phyloP scores from a whole-genome alignment of 306 rosid genomes.

The Rosa multiflora region DNA sequence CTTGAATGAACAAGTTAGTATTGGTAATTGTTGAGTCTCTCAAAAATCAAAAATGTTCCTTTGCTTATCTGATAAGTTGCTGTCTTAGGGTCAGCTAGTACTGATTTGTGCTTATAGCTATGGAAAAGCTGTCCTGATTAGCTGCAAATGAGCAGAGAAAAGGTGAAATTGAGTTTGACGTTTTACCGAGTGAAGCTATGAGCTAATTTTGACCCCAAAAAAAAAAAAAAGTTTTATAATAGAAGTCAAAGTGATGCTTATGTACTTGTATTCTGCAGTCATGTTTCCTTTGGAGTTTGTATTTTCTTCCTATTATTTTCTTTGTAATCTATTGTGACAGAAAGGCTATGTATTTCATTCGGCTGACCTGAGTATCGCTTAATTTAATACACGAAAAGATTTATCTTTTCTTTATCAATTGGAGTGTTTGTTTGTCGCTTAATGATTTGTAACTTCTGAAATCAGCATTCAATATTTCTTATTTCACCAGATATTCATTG shows the following conservation, averaged over 20 bases:
- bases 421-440: not conserved
- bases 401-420: not conserved
- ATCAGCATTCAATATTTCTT: not conserved
- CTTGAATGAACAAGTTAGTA: not conserved
- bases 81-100: not conserved
- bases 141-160: not conserved
- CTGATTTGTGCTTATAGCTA: not conserved
- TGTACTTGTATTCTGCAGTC: too few relatives aligned
- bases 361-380: not conserved
- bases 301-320: not conserved
- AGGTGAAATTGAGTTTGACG: too few relatives aligned
- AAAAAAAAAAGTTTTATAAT: too few relatives aligned
- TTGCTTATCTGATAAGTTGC: not conserved
- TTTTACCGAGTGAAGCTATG: too few relatives aligned
- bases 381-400: not conserved
- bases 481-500: not conserved
- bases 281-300: too few relatives aligned
- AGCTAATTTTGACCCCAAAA: too few relatives aligned
- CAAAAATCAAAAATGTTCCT: not conserved
- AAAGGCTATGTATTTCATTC: not conserved
- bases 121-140: not conserved
- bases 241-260: too few relatives aligned
- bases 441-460: not conserved
- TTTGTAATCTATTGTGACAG: not conserved
- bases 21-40: not conserved